Evolutionary conservation across 176 grass and related monocot species (phyloP).

Genomic region (Oryza nivara): DNA sequence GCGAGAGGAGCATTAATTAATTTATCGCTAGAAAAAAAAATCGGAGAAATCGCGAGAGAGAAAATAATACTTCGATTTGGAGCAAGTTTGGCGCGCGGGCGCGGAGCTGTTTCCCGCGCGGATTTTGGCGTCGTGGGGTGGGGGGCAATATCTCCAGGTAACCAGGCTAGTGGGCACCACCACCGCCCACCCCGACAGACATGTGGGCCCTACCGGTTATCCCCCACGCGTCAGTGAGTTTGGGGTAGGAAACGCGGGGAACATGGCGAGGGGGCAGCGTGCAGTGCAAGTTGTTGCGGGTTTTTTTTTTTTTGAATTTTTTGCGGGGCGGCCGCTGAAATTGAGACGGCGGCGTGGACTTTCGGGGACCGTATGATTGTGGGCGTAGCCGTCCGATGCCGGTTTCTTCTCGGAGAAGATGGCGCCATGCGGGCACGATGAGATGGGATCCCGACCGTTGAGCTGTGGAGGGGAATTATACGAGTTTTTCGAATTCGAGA

Average conservation of each 20-base stretch:
- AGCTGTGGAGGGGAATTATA: neutral
- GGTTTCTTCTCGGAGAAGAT: constrained; percentile 25
- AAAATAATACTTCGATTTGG: constrained; percentile 11
- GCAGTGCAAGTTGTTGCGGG: constrained; percentile 2
- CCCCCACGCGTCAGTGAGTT: no score
- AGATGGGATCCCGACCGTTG: neutral
- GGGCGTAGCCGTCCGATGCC: no score
- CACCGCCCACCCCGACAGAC: neutral
- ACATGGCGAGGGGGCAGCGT: neutral
- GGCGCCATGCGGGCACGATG: neutral
- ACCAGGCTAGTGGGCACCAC: no score
- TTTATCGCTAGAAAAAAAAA: neutral
- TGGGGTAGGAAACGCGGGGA: no score
- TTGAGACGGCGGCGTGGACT: constrained; percentile 25
- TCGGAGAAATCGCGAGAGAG: neutral
- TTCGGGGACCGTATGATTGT: neutral
- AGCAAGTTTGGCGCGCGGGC: constrained; percentile 42
- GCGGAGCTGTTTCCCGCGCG: constrained; percentile 46
- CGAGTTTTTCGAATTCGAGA: neutral
- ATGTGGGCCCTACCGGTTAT: neutral
- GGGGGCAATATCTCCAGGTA: neutral
- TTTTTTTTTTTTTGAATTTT: neutral
- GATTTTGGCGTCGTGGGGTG: constrained; percentile 30
- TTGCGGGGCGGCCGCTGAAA: neutral
- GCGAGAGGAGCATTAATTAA: constrained; percentile 41